Conservation (phyloP, 2,329 filamentous ascomycete species). For the Neoarthrinium moseri region DNA sequence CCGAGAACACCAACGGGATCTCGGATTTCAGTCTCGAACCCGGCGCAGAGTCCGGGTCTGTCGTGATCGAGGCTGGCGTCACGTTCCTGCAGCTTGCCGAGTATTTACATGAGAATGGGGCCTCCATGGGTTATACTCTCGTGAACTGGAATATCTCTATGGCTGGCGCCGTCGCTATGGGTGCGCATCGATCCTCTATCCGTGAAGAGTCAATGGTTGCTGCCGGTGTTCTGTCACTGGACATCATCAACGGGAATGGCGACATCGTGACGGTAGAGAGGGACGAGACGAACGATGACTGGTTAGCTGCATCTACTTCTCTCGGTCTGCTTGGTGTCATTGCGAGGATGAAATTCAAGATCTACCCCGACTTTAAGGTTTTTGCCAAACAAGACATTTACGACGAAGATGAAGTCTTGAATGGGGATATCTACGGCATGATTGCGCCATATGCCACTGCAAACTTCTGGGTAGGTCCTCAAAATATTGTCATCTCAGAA, state of each 20-base stretch:
- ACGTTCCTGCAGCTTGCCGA: constrained; percentile 51
- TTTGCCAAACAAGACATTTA: constrained; percentile 48
- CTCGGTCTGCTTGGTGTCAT: constrained; percentile 48
- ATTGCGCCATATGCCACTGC: constrained; percentile 50
- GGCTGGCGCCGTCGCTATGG: constrained; percentile 51
- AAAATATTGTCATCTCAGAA: neutral
- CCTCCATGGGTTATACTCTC: constrained; percentile 47
- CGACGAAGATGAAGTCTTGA: constrained; percentile 44
- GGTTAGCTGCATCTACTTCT: constrained; percentile 51
- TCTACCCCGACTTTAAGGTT: constrained; percentile 51
- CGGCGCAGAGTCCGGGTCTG: constrained; percentile 37
- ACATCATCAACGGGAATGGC: constrained; percentile 48
- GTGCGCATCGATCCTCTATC: constrained; percentile 47
- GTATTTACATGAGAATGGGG: constrained; percentile 43
- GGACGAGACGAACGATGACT: constrained; percentile 43
- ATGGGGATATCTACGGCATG: constrained; percentile 48
- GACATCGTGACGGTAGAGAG: constrained; percentile 39
- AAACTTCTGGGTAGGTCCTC: constrained; percentile 43
- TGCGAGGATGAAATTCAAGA: constrained; percentile 44
- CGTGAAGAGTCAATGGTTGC: constrained; percentile 49
- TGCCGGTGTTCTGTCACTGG: constrained; percentile 44
- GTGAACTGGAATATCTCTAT: constrained; percentile 56
- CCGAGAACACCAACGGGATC: constrained; percentile 42
- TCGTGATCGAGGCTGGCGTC: constrained; percentile 50
- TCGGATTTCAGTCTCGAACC: constrained; percentile 39